Evolutionary conservation across 495 filamentous ascomycete genomes (phyloP).

Genomic region (Penicillium mononematosum): DNA sequence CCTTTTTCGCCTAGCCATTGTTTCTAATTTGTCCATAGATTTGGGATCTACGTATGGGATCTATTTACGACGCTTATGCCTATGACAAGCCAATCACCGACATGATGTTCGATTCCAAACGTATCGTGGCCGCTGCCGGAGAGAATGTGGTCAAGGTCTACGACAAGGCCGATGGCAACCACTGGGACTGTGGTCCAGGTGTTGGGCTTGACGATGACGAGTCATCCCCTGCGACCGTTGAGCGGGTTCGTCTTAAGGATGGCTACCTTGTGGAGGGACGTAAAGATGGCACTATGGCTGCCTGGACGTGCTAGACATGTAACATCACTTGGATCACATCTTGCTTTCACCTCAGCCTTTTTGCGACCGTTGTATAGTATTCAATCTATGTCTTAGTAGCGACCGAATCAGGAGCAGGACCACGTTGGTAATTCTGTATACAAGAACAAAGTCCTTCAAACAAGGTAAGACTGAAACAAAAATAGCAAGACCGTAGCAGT

Average conservation of each 20-base stretch:
- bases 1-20: background rate
- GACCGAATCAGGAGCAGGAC: constrained; percentile 14
- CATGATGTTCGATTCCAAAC: constrained; percentile 95
- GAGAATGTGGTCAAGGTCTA: constrained; percentile 96
- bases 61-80: constrained; percentile 93
- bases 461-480: background rate
- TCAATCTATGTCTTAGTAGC: constrained; percentile 23
- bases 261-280: constrained; percentile 92
- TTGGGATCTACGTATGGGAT: constrained; percentile 96
- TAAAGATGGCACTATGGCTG: constrained; percentile 81
- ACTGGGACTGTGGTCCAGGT: constrained; percentile 95
- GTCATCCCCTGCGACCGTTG: constrained; percentile 65
- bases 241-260: constrained; percentile 87
- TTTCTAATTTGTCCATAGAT: constrained; percentile 59
- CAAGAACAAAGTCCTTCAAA: constrained; percentile 3
- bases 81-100: constrained; percentile 91
- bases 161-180: constrained; percentile 91
- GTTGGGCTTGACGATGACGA: constrained; percentile 61
- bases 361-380: constrained; percentile 31
- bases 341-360: constrained; percentile 10
- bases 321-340: constrained; percentile 1
- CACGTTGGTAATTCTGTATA: constrained; percentile 20
- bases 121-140: constrained; percentile 87
- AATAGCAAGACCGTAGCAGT: constrained; percentile 11
- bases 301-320: constrained; percentile 75